Conservation (phyloP, 1,139 yeast species). For the Hansenula sp. region DNA sequence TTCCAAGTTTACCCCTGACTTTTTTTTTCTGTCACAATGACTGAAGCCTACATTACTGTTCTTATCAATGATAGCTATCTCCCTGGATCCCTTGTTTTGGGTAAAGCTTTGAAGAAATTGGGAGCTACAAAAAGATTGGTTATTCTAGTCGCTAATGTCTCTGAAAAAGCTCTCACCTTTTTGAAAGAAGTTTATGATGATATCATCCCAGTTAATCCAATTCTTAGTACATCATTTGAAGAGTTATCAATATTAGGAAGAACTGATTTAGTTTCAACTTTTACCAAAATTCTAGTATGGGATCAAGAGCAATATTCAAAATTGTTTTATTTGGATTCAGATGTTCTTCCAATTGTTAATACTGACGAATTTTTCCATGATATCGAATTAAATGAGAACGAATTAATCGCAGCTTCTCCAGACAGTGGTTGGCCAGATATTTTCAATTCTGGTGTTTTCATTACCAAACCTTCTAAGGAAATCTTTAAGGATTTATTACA, state of each 20-base stretch:
- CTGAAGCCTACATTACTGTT: constrained; percentile 13
- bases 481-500: constrained; percentile 42
- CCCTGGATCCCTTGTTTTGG: constrained; percentile 73
- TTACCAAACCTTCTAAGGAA: constrained; percentile 51
- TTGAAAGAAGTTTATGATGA: constrained; percentile 24
- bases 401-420: constrained; percentile 61
- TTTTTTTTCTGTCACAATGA: constrained; percentile 4
- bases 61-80: constrained; percentile 37
- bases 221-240: constrained; percentile 25
- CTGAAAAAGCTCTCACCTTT: constrained; percentile 19
- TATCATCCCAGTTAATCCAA: constrained; percentile 28
- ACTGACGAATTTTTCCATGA: constrained; percentile 38
- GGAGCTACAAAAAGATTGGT: constrained; percentile 14
- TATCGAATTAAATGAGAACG: constrained; percentile 30
- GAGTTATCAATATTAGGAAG: constrained; percentile 51
- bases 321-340: constrained; percentile 77
- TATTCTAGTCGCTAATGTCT: constrained; percentile 18
- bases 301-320: constrained; percentile 50
- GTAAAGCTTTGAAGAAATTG: constrained; percentile 31
- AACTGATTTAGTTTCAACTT: constrained; percentile 67
- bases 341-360: constrained; percentile 60
- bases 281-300: constrained; percentile 77
- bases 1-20: not conserved
- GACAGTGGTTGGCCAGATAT: constrained; percentile 95
- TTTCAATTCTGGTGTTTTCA: constrained; percentile 84